Evolutionary conservation across 352 stramenopile species (phyloP).

Genomic region (Plasmopara viticola): DNA sequence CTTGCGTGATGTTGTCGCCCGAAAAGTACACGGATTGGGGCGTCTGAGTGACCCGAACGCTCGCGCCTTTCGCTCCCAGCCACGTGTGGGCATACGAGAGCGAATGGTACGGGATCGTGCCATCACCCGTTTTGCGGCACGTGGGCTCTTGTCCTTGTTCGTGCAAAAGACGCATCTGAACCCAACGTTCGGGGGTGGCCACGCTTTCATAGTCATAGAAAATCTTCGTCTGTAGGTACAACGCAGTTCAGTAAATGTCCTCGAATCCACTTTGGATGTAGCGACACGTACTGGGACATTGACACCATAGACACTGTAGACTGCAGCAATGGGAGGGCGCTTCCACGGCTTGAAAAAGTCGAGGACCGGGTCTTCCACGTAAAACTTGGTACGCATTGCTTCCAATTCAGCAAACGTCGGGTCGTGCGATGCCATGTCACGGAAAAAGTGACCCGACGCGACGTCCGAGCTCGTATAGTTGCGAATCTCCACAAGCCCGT

Average conservation of each 20-base stretch:
- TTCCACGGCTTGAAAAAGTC: constrained; percentile 54
- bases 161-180: constrained; percentile 46
- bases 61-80: constrained; percentile 37
- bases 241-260: neutral
- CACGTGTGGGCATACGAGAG: constrained; percentile 74
- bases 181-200: constrained; percentile 47
- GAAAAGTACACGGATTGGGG: constrained; percentile 75
- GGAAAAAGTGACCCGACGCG: constrained; percentile 59
- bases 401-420: constrained; percentile 64
- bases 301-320: constrained; percentile 76
- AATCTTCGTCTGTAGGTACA: constrained; percentile 41
- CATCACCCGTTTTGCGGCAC: constrained; percentile 70
- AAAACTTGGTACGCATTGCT: constrained; percentile 50
- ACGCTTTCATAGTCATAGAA: constrained; percentile 69
- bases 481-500: constrained; percentile 18
- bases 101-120: constrained; percentile 74
- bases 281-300: constrained; percentile 50
- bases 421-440: constrained; percentile 55
- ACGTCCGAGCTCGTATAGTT: constrained; percentile 71
- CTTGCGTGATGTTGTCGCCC: constrained; percentile 38
- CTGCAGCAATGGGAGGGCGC: constrained; percentile 57
- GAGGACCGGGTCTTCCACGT: constrained; percentile 57
- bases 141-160: constrained; percentile 39
- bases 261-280: neutral
- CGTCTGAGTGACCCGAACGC: constrained; percentile 61